These are phyloP conservation scores for Colletotrichum eleusines DNA, from an alignment of 2,329 filamentous ascomycete species.

Conservation along the genomic window DNA sequence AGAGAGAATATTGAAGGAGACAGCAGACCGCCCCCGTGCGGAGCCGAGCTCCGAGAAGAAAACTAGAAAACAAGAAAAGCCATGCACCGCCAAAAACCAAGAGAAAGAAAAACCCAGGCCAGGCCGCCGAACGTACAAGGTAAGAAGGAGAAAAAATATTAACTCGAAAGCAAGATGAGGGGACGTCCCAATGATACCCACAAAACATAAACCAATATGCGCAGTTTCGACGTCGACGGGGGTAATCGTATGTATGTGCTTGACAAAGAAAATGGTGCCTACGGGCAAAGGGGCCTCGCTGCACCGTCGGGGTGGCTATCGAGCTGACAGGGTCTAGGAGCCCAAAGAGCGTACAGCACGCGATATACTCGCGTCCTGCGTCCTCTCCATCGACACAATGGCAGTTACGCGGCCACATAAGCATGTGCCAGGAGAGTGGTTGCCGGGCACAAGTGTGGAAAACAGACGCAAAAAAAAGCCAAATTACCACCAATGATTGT, in stretches of 20 bases:
- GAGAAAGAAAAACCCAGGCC: neutral
- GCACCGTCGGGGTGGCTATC: neutral
- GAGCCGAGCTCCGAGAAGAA: conserved; percentile 6
- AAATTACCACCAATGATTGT: conserved; percentile 32
- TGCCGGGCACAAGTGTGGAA: conserved; percentile 7
- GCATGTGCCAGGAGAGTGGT: neutral
- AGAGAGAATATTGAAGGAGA: conserved; percentile 28
- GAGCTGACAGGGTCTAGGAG: neutral
- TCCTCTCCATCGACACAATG: neutral
- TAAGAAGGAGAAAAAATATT: conserved; percentile 6
- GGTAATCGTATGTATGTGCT: conserved; percentile 33
- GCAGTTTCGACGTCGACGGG: conserved; percentile 15
- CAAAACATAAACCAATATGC: conserved; percentile 6
- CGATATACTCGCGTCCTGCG: neutral
- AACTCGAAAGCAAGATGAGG: conserved; percentile 5
- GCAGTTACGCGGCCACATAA: conserved; percentile 16
- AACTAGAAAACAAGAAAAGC: neutral
- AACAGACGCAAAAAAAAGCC: conserved; percentile 5
- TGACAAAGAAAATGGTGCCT: conserved; percentile 38
- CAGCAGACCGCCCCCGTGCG: conserved; percentile 11
- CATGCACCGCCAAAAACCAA: neutral
- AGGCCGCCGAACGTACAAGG: neutral
- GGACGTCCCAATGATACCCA: conserved; percentile 22
- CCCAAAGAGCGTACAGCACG: neutral
- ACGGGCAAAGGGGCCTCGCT: conserved; percentile 9